Percentiles rank a stretch among this genome's conserved stretches.
phyloP scores from a whole-genome alignment of 768 basidiomycete genomes.

The Mycena metata region DNA sequence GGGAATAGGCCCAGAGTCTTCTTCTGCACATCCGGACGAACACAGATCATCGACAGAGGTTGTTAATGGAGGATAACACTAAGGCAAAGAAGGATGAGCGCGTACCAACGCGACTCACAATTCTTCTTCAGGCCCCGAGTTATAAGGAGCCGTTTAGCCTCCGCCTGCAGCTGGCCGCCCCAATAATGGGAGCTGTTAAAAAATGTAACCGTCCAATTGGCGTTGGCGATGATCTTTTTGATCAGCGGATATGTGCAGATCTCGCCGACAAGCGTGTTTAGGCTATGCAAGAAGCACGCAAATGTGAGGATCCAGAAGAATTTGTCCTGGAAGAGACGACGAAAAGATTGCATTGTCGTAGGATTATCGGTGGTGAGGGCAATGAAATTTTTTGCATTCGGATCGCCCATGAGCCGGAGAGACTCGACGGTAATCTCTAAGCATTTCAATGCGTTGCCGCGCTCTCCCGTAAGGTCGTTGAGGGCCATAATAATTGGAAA shows the following conservation, averaged over 20 bases:
- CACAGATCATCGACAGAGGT: neutral
- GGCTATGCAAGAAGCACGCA: constrained; percentile 42
- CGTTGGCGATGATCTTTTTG: constrained; percentile 34
- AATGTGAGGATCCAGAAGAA: constrained; percentile 46
- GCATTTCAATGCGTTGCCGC: constrained; percentile 42
- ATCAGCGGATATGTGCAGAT: constrained; percentile 38
- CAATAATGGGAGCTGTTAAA: constrained; percentile 45
- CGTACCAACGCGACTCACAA: constrained; percentile 43
- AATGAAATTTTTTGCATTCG: constrained; percentile 40
- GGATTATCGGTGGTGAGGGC: constrained; percentile 50
- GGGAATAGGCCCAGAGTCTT: constrained; percentile 36
- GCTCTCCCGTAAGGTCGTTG: constrained; percentile 39
- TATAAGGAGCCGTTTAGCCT: constrained; percentile 33
- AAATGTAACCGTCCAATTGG: constrained; percentile 15
- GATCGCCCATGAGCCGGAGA: constrained; percentile 38
- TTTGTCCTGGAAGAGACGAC: constrained; percentile 35
- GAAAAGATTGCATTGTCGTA: constrained; percentile 47
- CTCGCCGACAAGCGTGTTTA: constrained; percentile 44
- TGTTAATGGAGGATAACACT: constrained; percentile 37
- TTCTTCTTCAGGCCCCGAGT: constrained; percentile 40
- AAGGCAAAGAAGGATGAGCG: constrained; percentile 39
- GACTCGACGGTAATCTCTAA: constrained; percentile 37
- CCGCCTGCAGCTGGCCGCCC: constrained; percentile 44
- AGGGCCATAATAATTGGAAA: constrained; percentile 43
- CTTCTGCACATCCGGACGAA: constrained; percentile 20